A percentile compares a stretch with the other conserved stretches of the same genome.
Conservation (phyloP, 495 filamentous ascomycete species). For the Aspergillus coremiiformis region DNA sequence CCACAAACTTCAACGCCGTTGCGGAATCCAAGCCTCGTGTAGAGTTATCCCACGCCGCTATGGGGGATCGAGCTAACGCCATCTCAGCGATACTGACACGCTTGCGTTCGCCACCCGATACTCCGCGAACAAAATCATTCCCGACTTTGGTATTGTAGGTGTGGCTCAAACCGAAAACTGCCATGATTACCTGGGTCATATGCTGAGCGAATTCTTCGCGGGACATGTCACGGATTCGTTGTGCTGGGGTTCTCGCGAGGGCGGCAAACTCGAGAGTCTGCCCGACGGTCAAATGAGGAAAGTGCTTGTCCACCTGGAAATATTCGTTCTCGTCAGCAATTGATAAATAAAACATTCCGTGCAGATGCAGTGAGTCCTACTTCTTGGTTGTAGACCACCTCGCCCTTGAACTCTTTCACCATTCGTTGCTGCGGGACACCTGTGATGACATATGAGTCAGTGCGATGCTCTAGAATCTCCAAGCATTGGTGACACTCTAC, state of each 20-base stretch:
- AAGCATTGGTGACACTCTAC: conserved; percentile 6
- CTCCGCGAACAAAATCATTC: conserved; percentile 48
- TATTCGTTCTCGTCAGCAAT: neutral
- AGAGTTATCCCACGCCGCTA: conserved; percentile 77
- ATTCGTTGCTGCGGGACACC: conserved; percentile 18
- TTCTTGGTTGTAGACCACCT: conserved; percentile 54
- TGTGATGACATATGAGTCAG: conserved; percentile 2
- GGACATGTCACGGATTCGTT: conserved; percentile 37
- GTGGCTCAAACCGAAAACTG: conserved; percentile 49
- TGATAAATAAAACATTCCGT: neutral
- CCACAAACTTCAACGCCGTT: conserved; percentile 63
- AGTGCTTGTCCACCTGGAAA: conserved; percentile 46
- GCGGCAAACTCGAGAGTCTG: conserved; percentile 56
- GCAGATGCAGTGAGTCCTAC: conserved; percentile 7
- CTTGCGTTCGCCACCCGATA: conserved; percentile 83
- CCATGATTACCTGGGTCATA: conserved; percentile 48
- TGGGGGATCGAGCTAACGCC: conserved; percentile 59
- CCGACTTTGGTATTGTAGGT: conserved; percentile 44
- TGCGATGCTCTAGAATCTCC: neutral
- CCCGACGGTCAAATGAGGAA: conserved; percentile 55
- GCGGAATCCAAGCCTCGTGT: conserved; percentile 77
- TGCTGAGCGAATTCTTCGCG: conserved; percentile 34
- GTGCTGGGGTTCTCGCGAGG: conserved; percentile 36
- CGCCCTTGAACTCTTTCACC: conserved; percentile 46
- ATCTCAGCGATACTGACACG: conserved; percentile 47